Evolutionary conservation across 306 rosid species (phyloP).

Genomic region (Sesbania bispinosa): DNA sequence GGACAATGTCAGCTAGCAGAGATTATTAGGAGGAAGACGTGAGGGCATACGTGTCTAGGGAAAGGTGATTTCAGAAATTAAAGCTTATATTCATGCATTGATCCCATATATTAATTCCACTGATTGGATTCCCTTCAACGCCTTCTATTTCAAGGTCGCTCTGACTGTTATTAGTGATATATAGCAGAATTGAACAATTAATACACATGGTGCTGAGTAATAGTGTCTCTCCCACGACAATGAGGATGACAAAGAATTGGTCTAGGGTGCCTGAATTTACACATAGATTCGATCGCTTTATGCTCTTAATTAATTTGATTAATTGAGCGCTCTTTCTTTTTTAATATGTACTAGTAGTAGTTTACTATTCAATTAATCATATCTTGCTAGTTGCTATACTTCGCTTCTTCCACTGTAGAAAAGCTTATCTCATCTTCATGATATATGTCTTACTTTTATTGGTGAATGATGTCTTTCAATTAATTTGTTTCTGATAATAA

Average conservation of each 20-base stretch:
- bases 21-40: constrained; percentile 17
- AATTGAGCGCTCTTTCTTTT: background rate
- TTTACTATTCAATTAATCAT: constrained; percentile 8
- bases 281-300: constrained; percentile 32
- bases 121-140: constrained; percentile 28
- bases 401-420: background rate
- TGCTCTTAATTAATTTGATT: background rate
- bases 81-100: constrained; percentile 37
- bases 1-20: constrained; percentile 9
- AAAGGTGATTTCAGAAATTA: constrained; percentile 18
- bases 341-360: too few relatives aligned
- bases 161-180: background rate
- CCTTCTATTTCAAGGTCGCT: background rate
- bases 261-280: constrained; percentile 47
- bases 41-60: constrained; percentile 27
- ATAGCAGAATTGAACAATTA: background rate
- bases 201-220: constrained; percentile 53
- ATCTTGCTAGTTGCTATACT: background rate
- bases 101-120: background rate
- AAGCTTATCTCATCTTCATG: constrained; percentile 4
- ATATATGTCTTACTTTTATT: constrained; percentile 13
- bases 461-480: background rate
- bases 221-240: constrained; percentile 46
- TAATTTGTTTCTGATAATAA: background rate
- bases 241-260: constrained; percentile 13